These are phyloP conservation scores for Hymenoscyphus occultus DNA, from an alignment of 2,329 filamentous ascomycete genomes.

Conservation along the genomic window DNA sequence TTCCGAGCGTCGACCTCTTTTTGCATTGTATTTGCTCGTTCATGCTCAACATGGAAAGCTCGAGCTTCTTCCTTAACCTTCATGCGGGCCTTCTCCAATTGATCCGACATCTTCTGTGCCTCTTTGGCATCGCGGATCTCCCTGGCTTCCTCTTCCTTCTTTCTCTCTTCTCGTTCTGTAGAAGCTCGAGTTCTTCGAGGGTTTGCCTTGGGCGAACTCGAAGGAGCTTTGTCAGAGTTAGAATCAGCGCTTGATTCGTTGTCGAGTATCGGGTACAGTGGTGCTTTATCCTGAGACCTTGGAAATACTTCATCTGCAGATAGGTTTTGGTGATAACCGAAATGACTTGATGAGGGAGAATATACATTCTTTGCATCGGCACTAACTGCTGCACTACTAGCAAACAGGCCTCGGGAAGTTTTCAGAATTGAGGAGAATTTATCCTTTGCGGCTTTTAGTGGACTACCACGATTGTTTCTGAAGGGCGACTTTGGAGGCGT, in stretches of 20 bases:
- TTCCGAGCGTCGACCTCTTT: conserved; percentile 52
- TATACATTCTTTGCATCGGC: conserved; percentile 59
- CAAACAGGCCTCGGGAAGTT: conserved; percentile 81
- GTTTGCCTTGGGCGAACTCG: conserved; percentile 32
- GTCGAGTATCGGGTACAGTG: conserved; percentile 47
- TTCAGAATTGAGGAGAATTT: conserved; percentile 89
- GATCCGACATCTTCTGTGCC: conserved; percentile 57
- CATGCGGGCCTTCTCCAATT: conserved; percentile 63
- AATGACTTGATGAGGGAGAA: conserved; percentile 50
- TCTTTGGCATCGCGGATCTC: conserved; percentile 59
- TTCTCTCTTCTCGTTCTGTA: conserved; percentile 57
- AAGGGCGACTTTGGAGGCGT: conserved; percentile 51
- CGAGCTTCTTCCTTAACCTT: conserved; percentile 68
- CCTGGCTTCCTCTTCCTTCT: conserved; percentile 64
- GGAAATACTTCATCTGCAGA: conserved; percentile 46
- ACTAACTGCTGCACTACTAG: conserved; percentile 66
- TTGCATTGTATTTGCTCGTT: conserved; percentile 52
- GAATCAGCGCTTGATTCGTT: conserved; percentile 29
- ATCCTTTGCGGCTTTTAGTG: conserved; percentile 87
- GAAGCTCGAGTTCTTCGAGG: conserved; percentile 54
- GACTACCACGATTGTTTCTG: conserved; percentile 64
- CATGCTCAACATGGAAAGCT: conserved; percentile 56
- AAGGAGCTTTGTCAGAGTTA: conserved; percentile 16
- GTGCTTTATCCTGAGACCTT: conserved; percentile 34
- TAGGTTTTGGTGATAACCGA: conserved; percentile 43